Base-by-base conservation (phyloP, 2,329 filamentous ascomycete species). In the Ascochyta rabiei region DNA sequence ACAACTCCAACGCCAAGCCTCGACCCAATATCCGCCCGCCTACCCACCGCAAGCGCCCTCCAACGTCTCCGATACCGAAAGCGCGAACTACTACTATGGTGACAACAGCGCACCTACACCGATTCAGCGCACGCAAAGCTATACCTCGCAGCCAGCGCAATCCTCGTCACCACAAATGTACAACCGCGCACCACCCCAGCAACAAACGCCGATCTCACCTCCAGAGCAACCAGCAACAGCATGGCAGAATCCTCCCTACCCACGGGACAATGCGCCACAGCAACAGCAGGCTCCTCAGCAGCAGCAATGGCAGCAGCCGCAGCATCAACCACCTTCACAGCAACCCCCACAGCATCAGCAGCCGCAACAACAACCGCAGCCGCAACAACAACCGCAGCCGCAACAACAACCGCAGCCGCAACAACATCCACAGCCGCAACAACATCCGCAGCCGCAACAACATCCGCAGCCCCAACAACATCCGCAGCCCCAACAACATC, bases 111-210 rank as follows among this genome's bases (percentile, higher is more conserved):
- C 67, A 7, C 46, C 62, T 8, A 63, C 68, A 6, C 54, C 61
- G 1, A 61, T 70, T 40, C 71, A 74, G 28, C 71, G 68, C 18
- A 65, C 66, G 2, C 62, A 66, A 48, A 73, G 65, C 54, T 68
- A 63, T 47, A 58, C 67, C 3, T 70, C 71, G 7, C 71, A 75
- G 59, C 72, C 61, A 40, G 64, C 68, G 31, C 71, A 71, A 41
- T 64, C 75, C 0, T 71, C 75, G 28, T 70, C 73, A 3, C 71
- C 74, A n/a, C 66, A 73, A 45, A 48, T 69, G 56, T 73, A 72
- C 49, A 60, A 66, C 28, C 65, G 64, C 31, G 59, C 58, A 2
- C 57, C 64, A 12, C 64, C 62, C 28, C 62, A 67, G 18, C 48
- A 52, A 21, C 69, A 71, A 41, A 62, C 66, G 6, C 67, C 71